phyloP scores from a whole-genome alignment of 371 early-diverging fungal genomes.

The Saksenaea oblongispora region DNA sequence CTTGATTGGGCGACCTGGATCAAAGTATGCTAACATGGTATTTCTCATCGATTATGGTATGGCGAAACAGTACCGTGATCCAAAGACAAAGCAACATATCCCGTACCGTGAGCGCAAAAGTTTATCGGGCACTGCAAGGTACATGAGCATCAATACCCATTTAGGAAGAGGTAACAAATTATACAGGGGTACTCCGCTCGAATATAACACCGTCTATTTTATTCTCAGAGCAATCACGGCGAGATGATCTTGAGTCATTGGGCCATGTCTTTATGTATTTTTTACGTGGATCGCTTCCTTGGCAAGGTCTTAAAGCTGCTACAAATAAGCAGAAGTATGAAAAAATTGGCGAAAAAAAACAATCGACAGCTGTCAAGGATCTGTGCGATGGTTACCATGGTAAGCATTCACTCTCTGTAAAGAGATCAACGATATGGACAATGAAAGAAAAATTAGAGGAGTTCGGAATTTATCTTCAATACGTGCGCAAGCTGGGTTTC shows the following conservation, averaged over 20 bases:
- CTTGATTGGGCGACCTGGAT: constrained; percentile 72
- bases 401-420: constrained; percentile 6
- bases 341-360: constrained; percentile 89
- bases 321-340: constrained; percentile 93
- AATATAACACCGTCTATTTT: neutral
- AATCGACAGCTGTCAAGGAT: constrained; percentile 71
- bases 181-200: constrained; percentile 1
- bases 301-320: constrained; percentile 91
- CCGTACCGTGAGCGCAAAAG: constrained; percentile 81
- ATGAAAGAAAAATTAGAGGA: constrained; percentile 53
- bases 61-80: constrained; percentile 86
- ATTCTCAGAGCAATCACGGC: constrained; percentile 78
- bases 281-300: constrained; percentile 85
- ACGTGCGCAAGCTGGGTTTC: constrained; percentile 86
- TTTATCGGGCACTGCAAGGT: constrained; percentile 91
- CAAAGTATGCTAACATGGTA: constrained; percentile 49
- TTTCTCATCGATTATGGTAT: constrained; percentile 90
- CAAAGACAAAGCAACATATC: constrained; percentile 83
- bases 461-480: constrained; percentile 84
- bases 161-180: constrained; percentile 56
- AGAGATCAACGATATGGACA: constrained; percentile 57
- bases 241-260: constrained; percentile 93
- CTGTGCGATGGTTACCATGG: constrained; percentile 75
- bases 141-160: constrained; percentile 92
- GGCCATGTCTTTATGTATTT: constrained; percentile 95